phyloP scores from a whole-genome alignment of 768 basidiomycete genomes.

The Mycena belliarum region DNA sequence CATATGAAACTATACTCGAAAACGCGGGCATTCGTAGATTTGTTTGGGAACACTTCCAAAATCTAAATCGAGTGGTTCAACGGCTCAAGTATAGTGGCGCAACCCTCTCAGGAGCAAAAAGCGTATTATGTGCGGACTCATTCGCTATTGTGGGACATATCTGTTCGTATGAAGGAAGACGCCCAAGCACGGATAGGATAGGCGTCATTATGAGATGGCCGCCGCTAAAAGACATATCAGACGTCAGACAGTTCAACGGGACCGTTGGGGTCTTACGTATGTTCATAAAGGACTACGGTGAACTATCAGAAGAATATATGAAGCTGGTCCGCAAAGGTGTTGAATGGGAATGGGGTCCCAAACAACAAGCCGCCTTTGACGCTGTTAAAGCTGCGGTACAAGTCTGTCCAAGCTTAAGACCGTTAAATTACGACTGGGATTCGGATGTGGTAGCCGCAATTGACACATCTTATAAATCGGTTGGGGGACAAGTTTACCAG shows the following conservation, averaged over 20 bases:
- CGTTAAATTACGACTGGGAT: not conserved
- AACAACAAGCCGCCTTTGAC: not conserved
- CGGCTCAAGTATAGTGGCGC: not conserved
- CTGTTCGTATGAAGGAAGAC: not conserved
- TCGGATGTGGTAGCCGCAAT: not conserved
- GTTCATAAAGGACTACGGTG: not conserved
- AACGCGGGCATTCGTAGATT: not conserved
- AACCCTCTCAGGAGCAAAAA: not conserved
- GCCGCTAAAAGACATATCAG: not conserved
- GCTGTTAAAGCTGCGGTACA: not conserved
- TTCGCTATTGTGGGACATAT: not conserved
- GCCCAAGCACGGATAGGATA: not conserved
- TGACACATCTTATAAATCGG: not conserved
- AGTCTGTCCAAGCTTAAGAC: not conserved
- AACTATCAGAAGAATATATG: not conserved
- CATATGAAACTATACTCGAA: not conserved
- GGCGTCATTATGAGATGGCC: not conserved
- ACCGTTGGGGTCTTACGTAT: not conserved
- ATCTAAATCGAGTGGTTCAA: not conserved
- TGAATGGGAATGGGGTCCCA: not conserved
- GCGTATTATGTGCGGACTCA: not conserved
- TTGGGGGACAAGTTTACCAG: not conserved
- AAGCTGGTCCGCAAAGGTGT: too few species aligned
- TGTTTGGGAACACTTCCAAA: not conserved
- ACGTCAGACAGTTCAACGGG: not conserved